Percentiles rank a stretch among this genome's conserved stretches.
Evolutionary conservation across 2,329 filamentous ascomycete genomes (phyloP).

Genomic region (Curvularia sp.): DNA sequence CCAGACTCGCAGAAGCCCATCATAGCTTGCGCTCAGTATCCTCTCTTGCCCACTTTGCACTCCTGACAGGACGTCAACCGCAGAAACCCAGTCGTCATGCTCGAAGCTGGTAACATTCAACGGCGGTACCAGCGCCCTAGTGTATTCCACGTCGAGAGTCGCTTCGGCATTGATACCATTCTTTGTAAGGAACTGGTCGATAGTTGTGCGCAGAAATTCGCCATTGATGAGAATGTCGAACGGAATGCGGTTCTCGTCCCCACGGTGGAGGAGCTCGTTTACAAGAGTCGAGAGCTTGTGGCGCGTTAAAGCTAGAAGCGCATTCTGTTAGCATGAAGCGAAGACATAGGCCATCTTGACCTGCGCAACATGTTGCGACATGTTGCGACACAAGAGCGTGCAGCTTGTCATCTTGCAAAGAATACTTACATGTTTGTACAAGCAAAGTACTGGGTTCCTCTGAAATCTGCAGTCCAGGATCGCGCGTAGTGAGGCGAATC

Average conservation of each 20-base stretch:
- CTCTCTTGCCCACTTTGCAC: constrained; percentile 66
- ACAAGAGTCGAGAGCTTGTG: constrained; percentile 65
- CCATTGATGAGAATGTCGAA: constrained; percentile 97
- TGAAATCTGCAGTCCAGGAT: constrained; percentile 41
- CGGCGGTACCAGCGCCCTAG: constrained; percentile 87
- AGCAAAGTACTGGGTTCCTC: constrained; percentile 43
- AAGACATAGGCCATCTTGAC: neutral
- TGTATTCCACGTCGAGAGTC: constrained; percentile 88
- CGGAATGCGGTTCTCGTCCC: constrained; percentile 69
- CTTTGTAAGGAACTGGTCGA: constrained; percentile 86
- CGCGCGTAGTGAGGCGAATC: constrained; percentile 46
- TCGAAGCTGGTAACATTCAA: constrained; percentile 90
- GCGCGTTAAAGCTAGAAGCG: constrained; percentile 37
- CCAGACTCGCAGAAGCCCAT: constrained; percentile 89
- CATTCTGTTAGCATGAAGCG: constrained; percentile 17
- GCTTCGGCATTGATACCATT: constrained; percentile 90
- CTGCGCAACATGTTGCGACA: neutral
- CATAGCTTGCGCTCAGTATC: constrained; percentile 91
- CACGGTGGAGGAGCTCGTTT: constrained; percentile 65
- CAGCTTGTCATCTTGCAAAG: constrained; percentile 1
- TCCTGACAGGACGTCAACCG: constrained; percentile 79
- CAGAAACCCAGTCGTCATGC: constrained; percentile 96
- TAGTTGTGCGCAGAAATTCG: constrained; percentile 83
- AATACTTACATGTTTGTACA: constrained; percentile 43
- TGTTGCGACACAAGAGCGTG: neutral